Evolutionary conservation across 805 yeast genomes (phyloP).

Genomic region (Candida koratica): DNA sequence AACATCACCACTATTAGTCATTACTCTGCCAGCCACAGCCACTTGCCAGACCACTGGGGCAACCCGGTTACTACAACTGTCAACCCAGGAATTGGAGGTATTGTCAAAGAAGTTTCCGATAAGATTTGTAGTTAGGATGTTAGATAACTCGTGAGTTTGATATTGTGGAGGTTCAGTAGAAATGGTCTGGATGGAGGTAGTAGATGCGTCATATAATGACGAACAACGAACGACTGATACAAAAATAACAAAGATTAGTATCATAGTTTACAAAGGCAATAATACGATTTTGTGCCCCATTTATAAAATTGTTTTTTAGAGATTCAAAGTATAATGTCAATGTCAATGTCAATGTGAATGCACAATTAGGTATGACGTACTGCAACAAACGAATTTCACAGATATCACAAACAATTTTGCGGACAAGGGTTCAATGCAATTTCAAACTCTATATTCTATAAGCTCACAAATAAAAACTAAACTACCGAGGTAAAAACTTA

Average conservation of each 20-base stretch:
- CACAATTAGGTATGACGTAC: no score
- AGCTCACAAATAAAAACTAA: not conserved
- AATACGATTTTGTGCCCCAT: no score
- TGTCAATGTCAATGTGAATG: no score
- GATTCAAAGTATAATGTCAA: no score
- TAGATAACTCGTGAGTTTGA: conserved; percentile 11
- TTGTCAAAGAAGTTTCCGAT: conserved; percentile 11
- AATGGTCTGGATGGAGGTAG: conserved; percentile 13
- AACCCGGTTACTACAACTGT: conserved; percentile 13
- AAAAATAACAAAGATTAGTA: no score
- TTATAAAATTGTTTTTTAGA: no score
- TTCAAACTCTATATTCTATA: conserved; percentile 1
- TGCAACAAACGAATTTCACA: no score
- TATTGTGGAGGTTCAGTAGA: conserved; percentile 16
- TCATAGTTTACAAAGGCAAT: no score
- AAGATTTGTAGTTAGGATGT: conserved; percentile 6
- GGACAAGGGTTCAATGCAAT: conserved; percentile 6
- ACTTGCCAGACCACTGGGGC: conserved; percentile 23
- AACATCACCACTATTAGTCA: conserved; percentile 11
- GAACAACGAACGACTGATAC: no score
- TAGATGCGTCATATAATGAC: no score
- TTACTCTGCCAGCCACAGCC: conserved; percentile 24
- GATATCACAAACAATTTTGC: no score
- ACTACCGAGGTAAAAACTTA: not conserved
- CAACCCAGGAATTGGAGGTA: conserved; percentile 14